phyloP scores from a whole-genome alignment of 148 eudicot species.

The Camellia japonica region DNA sequence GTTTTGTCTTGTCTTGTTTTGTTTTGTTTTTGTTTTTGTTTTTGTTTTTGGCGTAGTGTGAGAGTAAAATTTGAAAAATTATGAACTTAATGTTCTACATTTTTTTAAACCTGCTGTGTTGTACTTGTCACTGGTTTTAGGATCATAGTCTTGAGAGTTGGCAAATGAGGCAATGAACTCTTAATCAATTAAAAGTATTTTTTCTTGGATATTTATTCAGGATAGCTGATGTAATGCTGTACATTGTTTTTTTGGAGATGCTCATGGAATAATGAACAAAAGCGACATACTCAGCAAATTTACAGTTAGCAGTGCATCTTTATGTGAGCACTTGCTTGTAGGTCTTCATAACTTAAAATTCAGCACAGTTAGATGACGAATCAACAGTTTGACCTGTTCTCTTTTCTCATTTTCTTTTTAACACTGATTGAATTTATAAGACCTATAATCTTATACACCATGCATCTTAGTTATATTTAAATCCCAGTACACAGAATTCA shows the following conservation, averaged over 20 bases:
- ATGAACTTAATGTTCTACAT: too few species aligned
- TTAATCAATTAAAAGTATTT: not conserved
- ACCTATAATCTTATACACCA: not conserved
- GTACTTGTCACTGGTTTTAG: not conserved
- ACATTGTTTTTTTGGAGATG: not conserved
- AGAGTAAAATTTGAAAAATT: not conserved
- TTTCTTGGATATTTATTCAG: not conserved
- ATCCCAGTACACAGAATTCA: not conserved
- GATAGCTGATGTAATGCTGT: not conserved
- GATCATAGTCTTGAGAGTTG: constrained; percentile 6
- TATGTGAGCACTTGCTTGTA: not conserved
- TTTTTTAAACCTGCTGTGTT: too few species aligned
- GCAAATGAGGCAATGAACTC: not conserved
- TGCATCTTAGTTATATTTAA: not conserved
- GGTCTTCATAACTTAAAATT: not conserved
- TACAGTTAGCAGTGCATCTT: not conserved
- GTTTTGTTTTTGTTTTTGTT: too few species aligned
- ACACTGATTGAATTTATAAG: not conserved
- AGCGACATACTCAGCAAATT: not conserved
- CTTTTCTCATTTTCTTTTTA: not conserved
- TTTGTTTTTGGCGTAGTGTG: not conserved
- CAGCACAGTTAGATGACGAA: not conserved
- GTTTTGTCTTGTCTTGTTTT: too few species aligned
- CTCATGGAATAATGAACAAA: not conserved
- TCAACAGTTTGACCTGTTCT: not conserved